Evolutionary conservation across 129 eudicot genomes (phyloP).

Genomic region (sunflower (Helianthus annuus)): DNA sequence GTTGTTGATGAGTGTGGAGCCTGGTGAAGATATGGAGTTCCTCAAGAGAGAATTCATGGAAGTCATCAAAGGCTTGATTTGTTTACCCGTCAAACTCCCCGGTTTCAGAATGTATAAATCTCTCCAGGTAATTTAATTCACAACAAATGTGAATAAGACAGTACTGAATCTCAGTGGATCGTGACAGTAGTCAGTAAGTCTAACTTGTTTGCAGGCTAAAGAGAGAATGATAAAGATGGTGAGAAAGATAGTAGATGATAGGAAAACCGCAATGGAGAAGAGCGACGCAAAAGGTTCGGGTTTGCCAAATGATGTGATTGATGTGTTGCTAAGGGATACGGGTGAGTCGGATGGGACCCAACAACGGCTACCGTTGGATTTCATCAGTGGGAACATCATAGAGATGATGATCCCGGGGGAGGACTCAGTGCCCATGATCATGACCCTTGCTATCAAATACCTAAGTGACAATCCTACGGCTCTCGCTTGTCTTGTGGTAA

Average conservation of each 20-base stretch:
- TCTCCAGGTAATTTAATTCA: conserved; percentile 58
- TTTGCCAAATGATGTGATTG: conserved; percentile 61
- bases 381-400: conserved; percentile 71
- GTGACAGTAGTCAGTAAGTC: neutral
- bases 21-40: conserved; percentile 82
- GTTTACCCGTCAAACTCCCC: conserved; percentile 83
- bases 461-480: conserved; percentile 68
- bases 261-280: conserved; percentile 50
- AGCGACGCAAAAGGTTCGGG: conserved; percentile 27
- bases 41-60: conserved; percentile 75
- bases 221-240: conserved; percentile 63
- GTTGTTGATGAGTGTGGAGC: conserved; percentile 71
- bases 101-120: conserved; percentile 86
- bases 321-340: conserved; percentile 64
- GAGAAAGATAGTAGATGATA: conserved; percentile 57
- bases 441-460: conserved; percentile 85
- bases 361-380: conserved; percentile 56
- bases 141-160: neutral
- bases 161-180: conserved; percentile 5
- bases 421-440: conserved; percentile 90
- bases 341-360: conserved; percentile 52
- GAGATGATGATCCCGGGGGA: conserved; percentile 99
- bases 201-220: conserved; percentile 57
- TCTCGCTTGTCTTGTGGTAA: conserved; percentile 64
- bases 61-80: conserved; percentile 86